phyloP scores from a whole-genome alignment of 768 basidiomycete species.

The Auricularia sp. region DNA sequence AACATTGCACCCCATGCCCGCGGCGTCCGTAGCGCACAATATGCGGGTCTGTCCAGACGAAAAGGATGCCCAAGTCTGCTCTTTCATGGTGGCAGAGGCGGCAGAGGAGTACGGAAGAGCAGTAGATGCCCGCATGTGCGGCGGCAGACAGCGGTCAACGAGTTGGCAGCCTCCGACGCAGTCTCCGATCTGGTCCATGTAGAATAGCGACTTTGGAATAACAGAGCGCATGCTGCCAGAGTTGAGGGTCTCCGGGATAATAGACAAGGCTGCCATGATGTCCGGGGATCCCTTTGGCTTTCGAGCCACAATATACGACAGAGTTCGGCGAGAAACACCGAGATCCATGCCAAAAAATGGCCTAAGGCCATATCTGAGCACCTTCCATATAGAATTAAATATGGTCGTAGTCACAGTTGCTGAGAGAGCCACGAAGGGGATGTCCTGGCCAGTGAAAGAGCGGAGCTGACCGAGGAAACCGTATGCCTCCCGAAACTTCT shows the following conservation, averaged over 20 bases:
- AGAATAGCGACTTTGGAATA: conserved; percentile 14
- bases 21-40: conserved; percentile 15
- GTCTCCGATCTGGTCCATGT: conserved; percentile 12
- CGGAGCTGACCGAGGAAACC: not conserved
- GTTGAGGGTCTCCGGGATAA: conserved; percentile 11
- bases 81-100: conserved; percentile 12
- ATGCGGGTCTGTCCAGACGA: conserved; percentile 10
- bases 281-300: conserved; percentile 11
- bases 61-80: conserved; percentile 12
- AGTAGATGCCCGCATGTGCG: conserved; percentile 10
- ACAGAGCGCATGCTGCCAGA: conserved; percentile 6
- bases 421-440: not conserved
- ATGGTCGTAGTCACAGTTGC: conserved; percentile 5
- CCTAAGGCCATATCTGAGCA: conserved; percentile 18
- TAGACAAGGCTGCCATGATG: conserved; percentile 10
- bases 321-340: conserved; percentile 17
- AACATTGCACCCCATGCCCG: conserved; percentile 17
- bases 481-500: not conserved
- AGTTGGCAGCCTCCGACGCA: conserved; percentile 11
- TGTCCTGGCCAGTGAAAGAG: not conserved
- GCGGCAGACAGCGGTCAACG: conserved; percentile 12
- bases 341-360: conserved; percentile 26
- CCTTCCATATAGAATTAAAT: conserved; percentile 19
- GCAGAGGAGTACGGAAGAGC: conserved; percentile 15
- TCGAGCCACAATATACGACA: conserved; percentile 11